Evolutionary conservation across 2,329 filamentous ascomycete species (phyloP), one percentile per base, ranked within the genome.

Genomic region (Samsoniella hepiali): DNA sequence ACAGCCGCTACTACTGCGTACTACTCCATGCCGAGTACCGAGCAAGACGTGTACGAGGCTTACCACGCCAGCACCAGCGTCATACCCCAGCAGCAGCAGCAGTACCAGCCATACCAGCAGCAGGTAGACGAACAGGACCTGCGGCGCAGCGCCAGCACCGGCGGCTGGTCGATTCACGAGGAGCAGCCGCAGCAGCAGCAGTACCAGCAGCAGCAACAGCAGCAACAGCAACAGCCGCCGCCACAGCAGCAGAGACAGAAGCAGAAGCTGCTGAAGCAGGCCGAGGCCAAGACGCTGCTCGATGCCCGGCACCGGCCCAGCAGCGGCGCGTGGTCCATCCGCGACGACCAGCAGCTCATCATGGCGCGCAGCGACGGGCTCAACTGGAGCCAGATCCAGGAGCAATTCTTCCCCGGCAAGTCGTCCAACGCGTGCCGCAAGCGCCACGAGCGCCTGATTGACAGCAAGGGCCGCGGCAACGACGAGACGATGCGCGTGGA

Each of bases 351-450:
- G 69, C 85, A 85, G 44, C 84, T 96, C 50, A 80, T 94, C 66
- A 78, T 80, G 50, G 90, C 91, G 17, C 85, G 92, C 60, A 85
- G 88, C 55, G 85, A 88, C 70, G 90, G 90, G 31, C 83, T 93
- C 73, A 94, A 93, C 76, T 96, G 92, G 92, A 84, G 85, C 61
- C 88, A 91, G 69, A 95, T 96, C 72, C 88, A 92, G 69, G 81
- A 82, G 65, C 85, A 83, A 66, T 86, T 91, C 76, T 96, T 96
- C 73, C 89, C 88, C 1, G 82, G 77, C 73, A 96, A 96, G 79
- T 87, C 85, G 9, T 79, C 89, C 64, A 95, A 95, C 73, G 93
- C 93, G 22, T 96, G 92, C 77, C 90, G 92, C 67, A 96, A 96
- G 78, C 86, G 92, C 62, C 91, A 96, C 71, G 92, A 96, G 77